Percentiles rank a stretch among this genome's conserved stretches.
phyloP scores from a whole-genome alignment of 768 basidiomycete genomes.

The Daedaleopsis nitida region DNA sequence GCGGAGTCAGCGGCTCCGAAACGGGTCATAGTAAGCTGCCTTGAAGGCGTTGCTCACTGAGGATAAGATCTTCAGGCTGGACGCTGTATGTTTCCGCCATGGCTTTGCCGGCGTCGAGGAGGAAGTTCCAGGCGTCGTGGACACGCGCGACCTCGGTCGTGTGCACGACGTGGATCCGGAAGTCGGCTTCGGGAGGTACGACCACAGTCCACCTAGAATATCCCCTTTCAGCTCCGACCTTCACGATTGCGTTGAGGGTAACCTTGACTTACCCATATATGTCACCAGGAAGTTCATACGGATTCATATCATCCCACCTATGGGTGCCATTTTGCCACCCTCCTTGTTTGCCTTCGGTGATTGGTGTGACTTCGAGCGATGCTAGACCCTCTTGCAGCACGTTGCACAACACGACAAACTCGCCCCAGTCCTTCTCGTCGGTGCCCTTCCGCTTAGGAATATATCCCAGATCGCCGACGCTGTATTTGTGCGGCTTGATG shows the following conservation, averaged over 20 bases:
- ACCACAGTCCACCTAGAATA: constrained; percentile 46
- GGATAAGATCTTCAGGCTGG: constrained; percentile 43
- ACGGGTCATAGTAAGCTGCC: no score
- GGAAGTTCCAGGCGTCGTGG: constrained; percentile 42
- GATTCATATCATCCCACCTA: constrained; percentile 34
- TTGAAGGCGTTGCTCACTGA: constrained; percentile 34
- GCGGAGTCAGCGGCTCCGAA: neutral
- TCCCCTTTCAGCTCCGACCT: neutral
- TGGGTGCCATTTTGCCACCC: constrained; percentile 39
- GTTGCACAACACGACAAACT: constrained; percentile 44
- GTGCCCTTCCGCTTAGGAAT: constrained; percentile 32
- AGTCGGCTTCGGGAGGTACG: constrained; percentile 39
- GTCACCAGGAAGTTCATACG: constrained; percentile 35
- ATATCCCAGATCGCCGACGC: constrained; percentile 49
- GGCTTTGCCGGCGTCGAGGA: constrained; percentile 35
- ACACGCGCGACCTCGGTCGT: constrained; percentile 29
- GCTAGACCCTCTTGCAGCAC: constrained; percentile 35
- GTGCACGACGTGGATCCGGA: constrained; percentile 43
- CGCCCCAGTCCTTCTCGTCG: constrained; percentile 31
- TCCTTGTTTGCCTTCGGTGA: constrained; percentile 37
- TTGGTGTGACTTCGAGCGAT: constrained; percentile 25
- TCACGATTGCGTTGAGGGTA: no score
- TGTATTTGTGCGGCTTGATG: constrained; percentile 41
- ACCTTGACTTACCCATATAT: constrained; percentile 33
- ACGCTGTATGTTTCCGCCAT: constrained; percentile 36